phyloP scores from a whole-genome alignment of 2,329 filamentous ascomycete species.

The Trichoderma polysporum region DNA sequence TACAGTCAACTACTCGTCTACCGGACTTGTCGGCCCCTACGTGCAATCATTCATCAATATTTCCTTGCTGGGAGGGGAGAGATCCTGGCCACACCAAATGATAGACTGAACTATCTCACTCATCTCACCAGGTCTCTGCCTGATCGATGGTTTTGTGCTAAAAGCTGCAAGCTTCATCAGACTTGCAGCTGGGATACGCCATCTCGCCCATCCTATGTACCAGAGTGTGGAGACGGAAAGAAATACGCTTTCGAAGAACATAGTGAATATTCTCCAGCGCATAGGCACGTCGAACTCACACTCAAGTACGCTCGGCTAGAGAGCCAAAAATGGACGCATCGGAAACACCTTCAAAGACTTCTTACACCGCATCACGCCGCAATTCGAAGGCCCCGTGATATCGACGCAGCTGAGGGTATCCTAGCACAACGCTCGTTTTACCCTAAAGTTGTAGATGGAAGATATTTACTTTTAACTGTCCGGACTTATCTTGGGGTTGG shows the following conservation, averaged over 20 bases:
- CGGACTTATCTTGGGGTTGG: not conserved
- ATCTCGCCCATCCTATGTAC: not conserved
- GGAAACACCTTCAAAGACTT: not conserved
- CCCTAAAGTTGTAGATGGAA: constrained; percentile 5
- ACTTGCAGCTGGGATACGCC: not conserved
- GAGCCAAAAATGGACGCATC: not conserved
- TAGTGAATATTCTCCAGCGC: not conserved
- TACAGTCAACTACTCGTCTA: not conserved
- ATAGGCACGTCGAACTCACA: constrained; percentile 4
- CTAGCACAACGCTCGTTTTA: not conserved
- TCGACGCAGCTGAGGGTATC: not conserved
- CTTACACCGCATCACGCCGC: not conserved
- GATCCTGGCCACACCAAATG: not conserved
- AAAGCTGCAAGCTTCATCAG: not conserved
- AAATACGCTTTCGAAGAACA: not conserved
- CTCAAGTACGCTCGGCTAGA: not conserved
- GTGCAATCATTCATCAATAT: not conserved
- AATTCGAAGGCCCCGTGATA: not conserved
- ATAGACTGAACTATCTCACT: not conserved
- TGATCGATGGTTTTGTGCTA: not conserved
- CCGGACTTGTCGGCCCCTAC: not conserved
- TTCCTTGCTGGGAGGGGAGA: not conserved
- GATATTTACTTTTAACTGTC: not conserved
- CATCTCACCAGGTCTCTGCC: not conserved
- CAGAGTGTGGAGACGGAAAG: not conserved